Conservation (phyloP, 2,329 filamentous ascomycete genomes). For the Diplodia seriata region DNA sequence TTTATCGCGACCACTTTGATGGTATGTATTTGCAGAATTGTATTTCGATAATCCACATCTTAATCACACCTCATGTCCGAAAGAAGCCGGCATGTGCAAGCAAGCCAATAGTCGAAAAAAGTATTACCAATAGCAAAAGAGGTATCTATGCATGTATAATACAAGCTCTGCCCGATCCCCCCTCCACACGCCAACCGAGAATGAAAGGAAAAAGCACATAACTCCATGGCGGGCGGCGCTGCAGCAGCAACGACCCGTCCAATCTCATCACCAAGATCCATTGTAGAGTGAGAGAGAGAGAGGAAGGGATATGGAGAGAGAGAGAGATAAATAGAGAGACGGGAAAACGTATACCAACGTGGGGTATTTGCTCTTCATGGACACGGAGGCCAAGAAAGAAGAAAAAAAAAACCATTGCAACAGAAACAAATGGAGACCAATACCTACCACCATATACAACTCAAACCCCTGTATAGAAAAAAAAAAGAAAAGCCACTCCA, state of each 20-base stretch:
- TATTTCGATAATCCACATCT: no score
- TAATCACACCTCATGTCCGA: no score
- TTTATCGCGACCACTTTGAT: no score
- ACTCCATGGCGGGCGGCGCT: neutral
- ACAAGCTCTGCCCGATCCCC: neutral
- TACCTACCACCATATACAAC: conserved; percentile 2
- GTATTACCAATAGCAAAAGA: conserved; percentile 9
- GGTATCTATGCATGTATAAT: conserved; percentile 22
- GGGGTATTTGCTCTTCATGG: neutral
- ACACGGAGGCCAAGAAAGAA: neutral
- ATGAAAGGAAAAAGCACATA: neutral
- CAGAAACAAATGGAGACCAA: neutral
- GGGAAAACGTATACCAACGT: conserved; percentile 1
- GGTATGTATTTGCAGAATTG: no score
- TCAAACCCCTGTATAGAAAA: neutral
- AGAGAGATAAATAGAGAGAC: neutral
- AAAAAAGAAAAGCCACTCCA: no score
- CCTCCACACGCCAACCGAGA: conserved; percentile 1
- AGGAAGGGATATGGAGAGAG: neutral
- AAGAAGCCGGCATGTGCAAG: no score
- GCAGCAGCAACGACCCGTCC: neutral
- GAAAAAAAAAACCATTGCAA: neutral
- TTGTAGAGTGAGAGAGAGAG: no score
- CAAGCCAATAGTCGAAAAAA: neutral
- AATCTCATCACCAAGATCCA: conserved; percentile 6